Conservation (phyloP, 257 asterid species). For the Echites panduratus region DNA sequence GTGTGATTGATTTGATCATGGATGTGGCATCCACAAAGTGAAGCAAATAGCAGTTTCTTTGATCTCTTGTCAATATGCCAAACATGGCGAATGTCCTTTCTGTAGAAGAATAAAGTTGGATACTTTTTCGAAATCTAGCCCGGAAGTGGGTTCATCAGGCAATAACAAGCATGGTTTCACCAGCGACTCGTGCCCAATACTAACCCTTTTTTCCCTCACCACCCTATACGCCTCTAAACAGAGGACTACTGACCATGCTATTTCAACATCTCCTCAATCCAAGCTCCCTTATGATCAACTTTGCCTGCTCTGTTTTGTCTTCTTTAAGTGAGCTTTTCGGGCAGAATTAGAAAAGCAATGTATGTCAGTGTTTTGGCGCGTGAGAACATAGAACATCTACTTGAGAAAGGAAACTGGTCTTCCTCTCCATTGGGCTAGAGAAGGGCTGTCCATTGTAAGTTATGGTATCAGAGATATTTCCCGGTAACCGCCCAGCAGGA, state of each 20-base stretch:
- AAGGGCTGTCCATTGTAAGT: conserved; percentile 53
- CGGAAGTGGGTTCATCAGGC: conserved; percentile 90
- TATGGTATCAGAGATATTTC: conserved; percentile 55
- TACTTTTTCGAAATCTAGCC: too few relatives aligned
- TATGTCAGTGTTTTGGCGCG: conserved; percentile 58
- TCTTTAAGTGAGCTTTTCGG: conserved; percentile 32
- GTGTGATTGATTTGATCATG: too few relatives aligned
- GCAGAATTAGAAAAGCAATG: conserved; percentile 62
- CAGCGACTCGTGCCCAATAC: conserved; percentile 82
- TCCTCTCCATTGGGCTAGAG: conserved; percentile 44
- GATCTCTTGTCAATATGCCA: too few relatives aligned
- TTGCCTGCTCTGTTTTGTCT: conserved; percentile 61
- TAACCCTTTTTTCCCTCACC: conserved; percentile 84
- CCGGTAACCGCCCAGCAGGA: conserved; percentile 57
- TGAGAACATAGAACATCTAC: conserved; percentile 81
- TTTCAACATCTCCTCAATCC: conserved; percentile 62
- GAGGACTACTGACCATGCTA: conserved; percentile 51
- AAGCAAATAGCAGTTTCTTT: too few relatives aligned
- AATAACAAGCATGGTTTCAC: conserved; percentile 71
- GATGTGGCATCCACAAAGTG: too few relatives aligned
- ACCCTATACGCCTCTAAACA: conserved; percentile 67
- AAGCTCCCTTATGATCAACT: conserved; percentile 44
- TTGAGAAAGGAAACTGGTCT: conserved; percentile 68
- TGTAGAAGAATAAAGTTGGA: too few relatives aligned
- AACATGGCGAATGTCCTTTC: too few relatives aligned